Evolutionary conservation across 2,329 filamentous ascomycete genomes (phyloP).

Genomic region (Neoarthrinium moseri): DNA sequence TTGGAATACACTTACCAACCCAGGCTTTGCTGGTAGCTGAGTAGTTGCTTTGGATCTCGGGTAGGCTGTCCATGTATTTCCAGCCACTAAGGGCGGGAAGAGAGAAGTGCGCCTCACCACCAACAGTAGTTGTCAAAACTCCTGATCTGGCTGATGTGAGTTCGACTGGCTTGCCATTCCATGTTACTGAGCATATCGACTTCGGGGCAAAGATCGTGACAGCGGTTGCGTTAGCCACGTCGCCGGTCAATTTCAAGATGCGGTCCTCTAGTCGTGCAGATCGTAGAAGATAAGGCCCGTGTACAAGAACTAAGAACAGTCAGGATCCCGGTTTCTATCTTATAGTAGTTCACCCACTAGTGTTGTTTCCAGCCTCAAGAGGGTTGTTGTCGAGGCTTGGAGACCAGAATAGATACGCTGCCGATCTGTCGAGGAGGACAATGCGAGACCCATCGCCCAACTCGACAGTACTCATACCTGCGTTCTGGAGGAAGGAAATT

Average conservation of each 20-base stretch:
- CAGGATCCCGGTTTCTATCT: background rate
- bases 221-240: slow-evolving; percentile 37
- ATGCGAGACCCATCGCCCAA: slow-evolving; percentile 46
- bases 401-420: slow-evolving; percentile 58
- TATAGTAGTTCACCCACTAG: slow-evolving; percentile 29
- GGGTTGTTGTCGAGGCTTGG: slow-evolving; percentile 48
- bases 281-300: slow-evolving; percentile 52
- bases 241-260: slow-evolving; percentile 42
- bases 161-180: slow-evolving; percentile 45
- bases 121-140: slow-evolving; percentile 25
- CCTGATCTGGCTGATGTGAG: slow-evolving; percentile 25
- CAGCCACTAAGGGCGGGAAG: slow-evolving; percentile 42
- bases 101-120: slow-evolving; percentile 24
- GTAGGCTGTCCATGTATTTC: slow-evolving; percentile 47
- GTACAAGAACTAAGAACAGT: slow-evolving; percentile 42
- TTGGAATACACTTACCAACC: slow-evolving; percentile 30
- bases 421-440: slow-evolving; percentile 50
- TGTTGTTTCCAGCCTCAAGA: slow-evolving; percentile 40
- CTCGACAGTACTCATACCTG: slow-evolving; percentile 45
- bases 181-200: slow-evolving; percentile 41
- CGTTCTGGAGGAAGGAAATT: slow-evolving; percentile 46
- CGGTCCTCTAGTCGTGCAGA: slow-evolving; percentile 34
- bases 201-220: slow-evolving; percentile 48
- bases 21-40: slow-evolving; percentile 40
- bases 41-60: slow-evolving; percentile 44